These are phyloP conservation scores for Carex myosuroides DNA, from an alignment of 176 grass and related monocot species.

Conservation along the genomic window DNA sequence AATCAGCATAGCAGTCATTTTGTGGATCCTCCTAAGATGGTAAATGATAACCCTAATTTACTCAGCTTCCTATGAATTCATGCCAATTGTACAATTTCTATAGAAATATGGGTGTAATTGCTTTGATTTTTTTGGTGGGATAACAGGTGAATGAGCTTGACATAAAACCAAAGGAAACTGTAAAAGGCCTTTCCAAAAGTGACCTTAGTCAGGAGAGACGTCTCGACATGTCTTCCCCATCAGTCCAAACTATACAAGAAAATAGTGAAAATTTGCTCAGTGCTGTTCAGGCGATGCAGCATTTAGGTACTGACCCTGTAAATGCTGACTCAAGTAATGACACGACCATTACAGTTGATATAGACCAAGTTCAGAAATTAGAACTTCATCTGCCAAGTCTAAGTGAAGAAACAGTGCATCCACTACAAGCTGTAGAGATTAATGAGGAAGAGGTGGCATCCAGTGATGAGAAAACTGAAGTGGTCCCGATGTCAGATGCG, in stretches of 20 bases:
- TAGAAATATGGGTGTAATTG: neutral
- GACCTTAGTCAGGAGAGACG: conserved; percentile 23
- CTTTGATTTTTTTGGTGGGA: neutral
- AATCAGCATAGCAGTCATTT: conserved; percentile 7
- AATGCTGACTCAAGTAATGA: conserved; percentile 21
- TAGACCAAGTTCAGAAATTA: conserved; percentile 20
- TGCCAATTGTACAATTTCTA: neutral
- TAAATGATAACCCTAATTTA: conserved; percentile 1
- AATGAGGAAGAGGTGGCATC: conserved; percentile 35
- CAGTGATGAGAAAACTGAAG: conserved; percentile 23
- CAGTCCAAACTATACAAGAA: conserved; percentile 34
- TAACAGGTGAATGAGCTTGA: conserved; percentile 39
- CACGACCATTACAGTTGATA: conserved; percentile 20
- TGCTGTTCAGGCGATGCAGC: neutral
- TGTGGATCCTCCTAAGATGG: neutral
- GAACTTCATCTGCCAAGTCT: conserved; percentile 34
- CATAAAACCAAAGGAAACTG: conserved; percentile 23
- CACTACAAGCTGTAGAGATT: conserved; percentile 67
- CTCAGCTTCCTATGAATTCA: neutral
- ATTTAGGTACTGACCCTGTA: neutral
- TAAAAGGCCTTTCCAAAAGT: conserved; percentile 17
- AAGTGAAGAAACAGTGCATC: conserved; percentile 50
- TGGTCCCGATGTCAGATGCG: conserved; percentile 64
- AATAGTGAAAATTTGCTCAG: conserved; percentile 4
- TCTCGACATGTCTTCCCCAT: conserved; percentile 16